Percentiles rank a stretch among this genome's conserved stretches.
Conservation (phyloP, 176 grass and related monocot genomes). For the Eragrostis nindensis region DNA sequence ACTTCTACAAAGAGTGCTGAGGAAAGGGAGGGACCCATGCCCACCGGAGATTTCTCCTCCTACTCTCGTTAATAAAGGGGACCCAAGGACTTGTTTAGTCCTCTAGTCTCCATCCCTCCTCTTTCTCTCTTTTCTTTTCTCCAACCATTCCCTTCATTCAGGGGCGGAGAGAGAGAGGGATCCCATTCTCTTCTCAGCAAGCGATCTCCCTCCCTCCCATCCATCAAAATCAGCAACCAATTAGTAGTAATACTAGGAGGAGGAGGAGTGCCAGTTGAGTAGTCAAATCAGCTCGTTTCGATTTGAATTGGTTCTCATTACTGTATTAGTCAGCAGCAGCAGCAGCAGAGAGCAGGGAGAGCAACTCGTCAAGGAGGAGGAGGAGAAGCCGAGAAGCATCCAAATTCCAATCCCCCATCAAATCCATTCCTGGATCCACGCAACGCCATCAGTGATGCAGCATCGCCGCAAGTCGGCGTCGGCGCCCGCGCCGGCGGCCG, state of each 20-base stretch:
- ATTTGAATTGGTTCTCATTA: no score
- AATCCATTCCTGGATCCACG: not conserved
- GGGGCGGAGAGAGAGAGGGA: not conserved
- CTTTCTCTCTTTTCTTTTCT: not conserved
- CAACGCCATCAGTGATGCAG: constrained; percentile 4
- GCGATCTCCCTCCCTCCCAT: not conserved
- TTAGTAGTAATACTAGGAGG: no score
- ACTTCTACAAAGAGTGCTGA: no score
- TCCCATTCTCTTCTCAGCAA: no score
- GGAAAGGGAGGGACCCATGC: no score
- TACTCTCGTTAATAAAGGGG: not conserved
- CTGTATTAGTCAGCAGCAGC: no score
- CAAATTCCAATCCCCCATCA: no score
- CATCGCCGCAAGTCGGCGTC: constrained; percentile 64
- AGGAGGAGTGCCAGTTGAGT: no score
- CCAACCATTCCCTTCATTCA: no score
- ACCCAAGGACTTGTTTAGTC: no score
- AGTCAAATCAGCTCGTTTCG: no score
- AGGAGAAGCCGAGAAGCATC: not conserved
- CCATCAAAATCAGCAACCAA: not conserved
- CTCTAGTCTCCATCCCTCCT: not conserved
- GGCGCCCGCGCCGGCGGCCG: constrained; percentile 33
- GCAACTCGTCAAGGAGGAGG: not conserved
- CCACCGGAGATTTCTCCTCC: no score
- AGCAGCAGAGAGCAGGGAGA: not conserved